Evolutionary conservation across 2,329 filamentous ascomycete species (phyloP).

Genomic region (Talaromyces sp.): DNA sequence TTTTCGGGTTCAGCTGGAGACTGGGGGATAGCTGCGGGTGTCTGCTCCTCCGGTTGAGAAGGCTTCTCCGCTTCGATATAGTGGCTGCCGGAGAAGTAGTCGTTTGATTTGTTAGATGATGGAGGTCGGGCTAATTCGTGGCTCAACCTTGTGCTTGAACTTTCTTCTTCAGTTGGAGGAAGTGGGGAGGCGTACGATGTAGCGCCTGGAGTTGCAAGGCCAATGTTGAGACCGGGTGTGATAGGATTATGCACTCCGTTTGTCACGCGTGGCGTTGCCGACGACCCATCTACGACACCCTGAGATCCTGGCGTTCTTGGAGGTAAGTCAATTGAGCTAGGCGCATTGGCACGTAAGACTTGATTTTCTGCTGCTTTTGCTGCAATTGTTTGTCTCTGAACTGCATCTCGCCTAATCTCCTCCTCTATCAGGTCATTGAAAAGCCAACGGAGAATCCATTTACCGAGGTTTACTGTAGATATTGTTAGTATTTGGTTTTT

Average conservation of each 20-base stretch:
- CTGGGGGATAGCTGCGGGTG: constrained; percentile 46
- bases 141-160: constrained; percentile 46
- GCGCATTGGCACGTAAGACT: constrained; percentile 15
- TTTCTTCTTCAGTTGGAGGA: constrained; percentile 28
- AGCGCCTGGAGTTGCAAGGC: constrained; percentile 65
- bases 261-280: constrained; percentile 57
- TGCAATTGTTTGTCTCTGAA: constrained; percentile 66
- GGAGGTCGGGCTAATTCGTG: constrained; percentile 44
- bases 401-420: constrained; percentile 77
- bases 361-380: constrained; percentile 57
- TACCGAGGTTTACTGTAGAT: constrained; percentile 78
- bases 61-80: constrained; percentile 50
- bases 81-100: constrained; percentile 71
- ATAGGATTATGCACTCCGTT: constrained; percentile 62
- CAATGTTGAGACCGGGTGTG: constrained; percentile 76
- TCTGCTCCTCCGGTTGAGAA: constrained; percentile 46
- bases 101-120: constrained; percentile 61
- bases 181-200: constrained; percentile 34
- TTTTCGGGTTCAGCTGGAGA: constrained; percentile 58
- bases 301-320: constrained; percentile 11
- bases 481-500: constrained; percentile 7
- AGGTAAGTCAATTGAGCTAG: constrained; percentile 18
- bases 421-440: constrained; percentile 88
- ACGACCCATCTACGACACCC: constrained; percentile 1
- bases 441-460: constrained; percentile 91